These are phyloP conservation scores for Saccharomyces hybrid DNA, from an alignment of 1,139 yeast genomes.

Conservation along the genomic window DNA sequence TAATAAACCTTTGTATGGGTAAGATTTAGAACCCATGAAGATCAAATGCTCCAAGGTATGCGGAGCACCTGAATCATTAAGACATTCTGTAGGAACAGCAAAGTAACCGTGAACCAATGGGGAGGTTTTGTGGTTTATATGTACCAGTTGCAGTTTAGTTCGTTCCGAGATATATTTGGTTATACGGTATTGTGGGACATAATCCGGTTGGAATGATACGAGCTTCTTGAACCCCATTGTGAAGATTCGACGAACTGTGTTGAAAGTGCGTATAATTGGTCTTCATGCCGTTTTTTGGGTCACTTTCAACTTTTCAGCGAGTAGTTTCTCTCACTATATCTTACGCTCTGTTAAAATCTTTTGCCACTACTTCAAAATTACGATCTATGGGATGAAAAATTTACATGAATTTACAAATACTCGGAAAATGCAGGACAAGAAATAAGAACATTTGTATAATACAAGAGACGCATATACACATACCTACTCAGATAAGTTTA, in stretches of 20 bases:
- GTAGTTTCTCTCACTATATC: not conserved
- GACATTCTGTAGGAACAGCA: slow-evolving; percentile 89
- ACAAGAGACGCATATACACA: not conserved
- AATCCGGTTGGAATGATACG: slow-evolving; percentile 30
- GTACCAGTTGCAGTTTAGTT: slow-evolving; percentile 76
- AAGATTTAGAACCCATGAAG: slow-evolving; percentile 87
- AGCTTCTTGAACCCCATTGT: slow-evolving; percentile 25
- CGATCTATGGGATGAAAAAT: not conserved
- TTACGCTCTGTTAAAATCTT: not conserved
- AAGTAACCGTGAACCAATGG: slow-evolving; percentile 91
- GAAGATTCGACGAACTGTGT: slow-evolving; percentile 2
- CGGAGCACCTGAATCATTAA: slow-evolving; percentile 84
- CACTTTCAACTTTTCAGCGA: not conserved
- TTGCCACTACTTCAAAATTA: not conserved
- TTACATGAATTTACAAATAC: not conserved
- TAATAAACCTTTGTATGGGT: slow-evolving; percentile 85
- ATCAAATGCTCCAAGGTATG: slow-evolving; percentile 93
- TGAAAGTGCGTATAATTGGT: slow-evolving; percentile 2
- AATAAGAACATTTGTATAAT: not conserved
- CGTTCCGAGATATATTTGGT: slow-evolving; percentile 35
- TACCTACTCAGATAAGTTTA: slow-evolving; percentile 12
- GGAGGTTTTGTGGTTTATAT: slow-evolving; percentile 64
- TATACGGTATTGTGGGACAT: slow-evolving; percentile 31
- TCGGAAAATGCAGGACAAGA: not conserved
- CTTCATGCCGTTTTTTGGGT: not conserved